These are phyloP conservation scores for Mycena indigotica DNA, from an alignment of 768 basidiomycete species.

Conservation along the genomic window DNA sequence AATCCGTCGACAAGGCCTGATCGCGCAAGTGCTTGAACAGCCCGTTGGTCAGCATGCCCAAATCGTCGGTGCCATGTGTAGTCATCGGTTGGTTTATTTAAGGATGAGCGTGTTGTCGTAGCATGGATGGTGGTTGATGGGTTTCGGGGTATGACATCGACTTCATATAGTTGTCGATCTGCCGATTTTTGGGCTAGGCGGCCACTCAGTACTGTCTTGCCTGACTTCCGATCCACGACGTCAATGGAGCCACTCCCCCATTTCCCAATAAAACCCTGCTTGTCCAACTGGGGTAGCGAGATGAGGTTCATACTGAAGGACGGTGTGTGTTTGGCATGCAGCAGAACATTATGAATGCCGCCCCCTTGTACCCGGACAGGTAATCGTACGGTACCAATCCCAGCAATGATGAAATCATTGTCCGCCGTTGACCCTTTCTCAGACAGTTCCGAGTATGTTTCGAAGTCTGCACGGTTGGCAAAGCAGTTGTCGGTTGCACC, in stretches of 20 bases:
- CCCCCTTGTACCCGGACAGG: background rate
- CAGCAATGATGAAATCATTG: background rate
- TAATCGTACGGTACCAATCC: background rate
- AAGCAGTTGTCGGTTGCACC: background rate
- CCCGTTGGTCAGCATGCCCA: conserved; percentile 16
- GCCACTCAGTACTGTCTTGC: background rate
- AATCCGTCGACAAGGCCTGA: conserved; percentile 25
- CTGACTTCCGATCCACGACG: background rate
- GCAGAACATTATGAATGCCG: background rate
- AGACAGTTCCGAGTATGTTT: background rate
- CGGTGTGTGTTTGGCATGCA: background rate
- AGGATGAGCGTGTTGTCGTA: conserved; percentile 10
- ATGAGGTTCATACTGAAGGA: background rate
- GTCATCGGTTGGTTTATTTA: conserved; percentile 19
- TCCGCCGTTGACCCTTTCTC: background rate
- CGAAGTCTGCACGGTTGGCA: background rate
- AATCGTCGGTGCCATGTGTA: conserved; percentile 30
- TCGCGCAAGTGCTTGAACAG: conserved; percentile 11
- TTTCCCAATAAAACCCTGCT: background rate
- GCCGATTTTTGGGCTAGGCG: background rate
- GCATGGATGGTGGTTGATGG: background rate
- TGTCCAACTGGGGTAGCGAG: background rate
- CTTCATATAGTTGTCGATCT: background rate
- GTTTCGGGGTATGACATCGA: background rate
- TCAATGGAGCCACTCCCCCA: background rate